Percentiles rank a stretch among this genome's conserved stretches.
Evolutionary conservation across 192 early-diverging fungal species (phyloP).

Genomic region (Linnemannia zychae): DNA sequence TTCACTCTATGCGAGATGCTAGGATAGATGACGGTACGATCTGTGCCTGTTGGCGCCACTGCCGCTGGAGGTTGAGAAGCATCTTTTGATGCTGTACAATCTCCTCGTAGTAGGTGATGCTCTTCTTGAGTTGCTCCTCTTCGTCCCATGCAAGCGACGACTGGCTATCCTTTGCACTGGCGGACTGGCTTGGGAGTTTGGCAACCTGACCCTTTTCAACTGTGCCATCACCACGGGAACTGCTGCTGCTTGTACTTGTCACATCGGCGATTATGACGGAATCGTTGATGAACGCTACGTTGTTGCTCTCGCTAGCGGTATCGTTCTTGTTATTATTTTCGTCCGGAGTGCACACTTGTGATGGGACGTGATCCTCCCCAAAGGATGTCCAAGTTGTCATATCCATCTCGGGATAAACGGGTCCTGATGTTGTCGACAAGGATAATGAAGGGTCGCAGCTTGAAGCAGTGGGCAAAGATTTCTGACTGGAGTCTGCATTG

Average conservation of each 20-base stretch:
- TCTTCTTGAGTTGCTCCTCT: constrained; percentile 29
- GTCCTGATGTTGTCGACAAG: neutral
- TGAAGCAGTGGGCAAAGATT: neutral
- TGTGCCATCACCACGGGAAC: too few relatives aligned
- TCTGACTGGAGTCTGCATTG: neutral
- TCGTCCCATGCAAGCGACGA: neutral
- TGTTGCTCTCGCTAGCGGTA: constrained; percentile 9
- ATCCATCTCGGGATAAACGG: neutral
- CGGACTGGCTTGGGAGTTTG: neutral
- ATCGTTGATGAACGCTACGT: neutral
- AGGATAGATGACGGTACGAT: neutral
- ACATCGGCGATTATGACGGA: neutral
- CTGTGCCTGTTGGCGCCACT: constrained; percentile 5
- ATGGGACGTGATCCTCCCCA: neutral
- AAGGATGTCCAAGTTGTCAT: neutral
- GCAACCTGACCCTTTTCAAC: neutral
- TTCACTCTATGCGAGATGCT: neutral
- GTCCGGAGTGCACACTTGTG: too few relatives aligned
- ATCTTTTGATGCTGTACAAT: constrained; percentile 27
- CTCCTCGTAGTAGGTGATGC: constrained; percentile 23
- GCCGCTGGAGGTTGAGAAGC: constrained; percentile 9
- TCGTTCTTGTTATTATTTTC: neutral
- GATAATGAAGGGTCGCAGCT: neutral
- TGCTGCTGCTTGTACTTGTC: neutral
- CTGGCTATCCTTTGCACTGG: neutral